phyloP scores from a whole-genome alignment of 768 basidiomycete species.

The Phlebiopsis flavidoalba region DNA sequence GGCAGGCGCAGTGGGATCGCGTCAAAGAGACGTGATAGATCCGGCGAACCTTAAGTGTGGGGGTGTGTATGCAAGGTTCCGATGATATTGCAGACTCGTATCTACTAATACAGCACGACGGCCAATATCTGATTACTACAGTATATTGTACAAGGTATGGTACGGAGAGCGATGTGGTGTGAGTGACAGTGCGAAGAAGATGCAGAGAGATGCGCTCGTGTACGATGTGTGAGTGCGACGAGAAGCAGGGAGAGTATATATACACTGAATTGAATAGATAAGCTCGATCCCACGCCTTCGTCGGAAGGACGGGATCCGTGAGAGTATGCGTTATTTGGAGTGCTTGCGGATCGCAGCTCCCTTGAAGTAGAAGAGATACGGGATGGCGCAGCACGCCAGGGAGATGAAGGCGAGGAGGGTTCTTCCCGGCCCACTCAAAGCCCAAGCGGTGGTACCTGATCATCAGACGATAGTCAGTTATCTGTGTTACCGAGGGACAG shows the following conservation, averaged over 20 bases:
- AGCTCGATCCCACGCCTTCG: not conserved
- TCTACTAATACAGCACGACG: not conserved
- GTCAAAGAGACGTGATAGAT: not conserved
- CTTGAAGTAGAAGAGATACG: constrained; percentile 13
- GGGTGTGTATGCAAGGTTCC: no score
- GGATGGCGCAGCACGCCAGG: constrained; percentile 11
- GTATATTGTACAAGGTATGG: not conserved
- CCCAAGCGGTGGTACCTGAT: constrained; percentile 4
- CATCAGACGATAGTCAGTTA: not conserved
- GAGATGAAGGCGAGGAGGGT: constrained; percentile 11
- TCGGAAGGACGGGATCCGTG: not conserved
- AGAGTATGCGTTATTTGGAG: constrained; percentile 9
- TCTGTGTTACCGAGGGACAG: not conserved
- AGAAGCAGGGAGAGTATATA: not conserved
- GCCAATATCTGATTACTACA: not conserved
- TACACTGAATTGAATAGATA: not conserved
- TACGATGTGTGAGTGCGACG: not conserved
- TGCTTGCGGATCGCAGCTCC: constrained; percentile 12
- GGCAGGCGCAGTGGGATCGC: not conserved
- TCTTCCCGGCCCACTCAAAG: constrained; percentile 9
- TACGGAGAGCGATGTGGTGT: not conserved
- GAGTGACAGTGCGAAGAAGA: not conserved
- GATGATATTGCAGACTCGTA: not conserved
- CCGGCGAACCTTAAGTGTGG: no score
- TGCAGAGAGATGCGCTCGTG: not conserved